Evolutionary conservation across 305 asterid species (phyloP), one percentile per base, ranked within the genome.

Genomic region (Fraxinus nigra): DNA sequence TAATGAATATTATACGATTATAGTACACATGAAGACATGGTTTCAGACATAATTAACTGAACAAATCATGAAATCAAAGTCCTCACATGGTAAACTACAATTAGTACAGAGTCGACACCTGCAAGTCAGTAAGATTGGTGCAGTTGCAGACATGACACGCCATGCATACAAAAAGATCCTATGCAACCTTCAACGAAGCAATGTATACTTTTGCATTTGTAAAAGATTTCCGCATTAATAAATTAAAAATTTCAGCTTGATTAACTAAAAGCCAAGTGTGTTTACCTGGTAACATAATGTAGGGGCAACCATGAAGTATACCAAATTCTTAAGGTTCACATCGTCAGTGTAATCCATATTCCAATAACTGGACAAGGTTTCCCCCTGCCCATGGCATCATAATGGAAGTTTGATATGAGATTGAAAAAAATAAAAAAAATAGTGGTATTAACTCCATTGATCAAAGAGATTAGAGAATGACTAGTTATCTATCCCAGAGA

Each of bases 211-310:
- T 20, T 61, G 75, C 56, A 81, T 28, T 22, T 75, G 70, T 56
- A 77, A 51, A 22, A 67, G 84, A 54, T 67, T 43, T 82, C 65
- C 61, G 11, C 32, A 81, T 63, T 72, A 56, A 65, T 76, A 75
- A 51, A 37, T 67, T 79, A 82, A 73, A 85, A 78, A 40, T n/a
- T 32, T 18, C 28, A 72, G 34, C 83, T 37, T 9, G 34, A 59
- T 82, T 34, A 34, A 40, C 59, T 79, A 54, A 75, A 75, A 75
- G 51, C 37, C 40, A 46, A 74, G 82, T 38, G 30, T 69, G 51
- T 74, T 79, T 90, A 97, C 99, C 98, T 97, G 99, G 88, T 94
- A 97, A 87, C 99, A 97, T 73, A 97, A 85, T 16, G 99, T 97
- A 46, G 99, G 99, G 85, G 99, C 98, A 84, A 93, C 89, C 95